Conservation (phyloP, 768 basidiomycete genomes). For the Tephrocybe rancida region DNA sequence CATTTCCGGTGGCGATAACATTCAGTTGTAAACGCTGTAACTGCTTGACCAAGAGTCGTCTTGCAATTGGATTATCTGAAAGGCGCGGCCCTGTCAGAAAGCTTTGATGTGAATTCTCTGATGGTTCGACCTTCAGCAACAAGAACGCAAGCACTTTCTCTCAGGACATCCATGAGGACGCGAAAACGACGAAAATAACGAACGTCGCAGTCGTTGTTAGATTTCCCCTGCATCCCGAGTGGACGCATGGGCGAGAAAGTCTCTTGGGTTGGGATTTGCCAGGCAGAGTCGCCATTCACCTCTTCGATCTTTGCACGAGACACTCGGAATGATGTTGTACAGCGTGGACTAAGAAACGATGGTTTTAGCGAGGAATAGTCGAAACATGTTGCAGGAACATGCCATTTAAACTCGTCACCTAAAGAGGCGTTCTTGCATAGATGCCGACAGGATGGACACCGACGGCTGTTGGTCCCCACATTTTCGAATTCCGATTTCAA, state of each 20-base stretch:
- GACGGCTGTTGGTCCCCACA: background rate
- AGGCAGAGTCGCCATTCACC: no score
- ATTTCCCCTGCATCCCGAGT: background rate
- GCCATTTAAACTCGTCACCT: background rate
- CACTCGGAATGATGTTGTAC: background rate
- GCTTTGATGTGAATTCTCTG: background rate
- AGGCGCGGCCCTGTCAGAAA: background rate
- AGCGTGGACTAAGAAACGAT: background rate
- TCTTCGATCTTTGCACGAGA: no score
- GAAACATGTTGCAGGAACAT: background rate
- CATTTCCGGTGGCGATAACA: constrained; percentile 65
- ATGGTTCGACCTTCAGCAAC: constrained; percentile 2
- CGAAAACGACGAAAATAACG: constrained; percentile 5
- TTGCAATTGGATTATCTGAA: constrained; percentile 71
- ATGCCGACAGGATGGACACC: background rate
- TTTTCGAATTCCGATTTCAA: background rate
- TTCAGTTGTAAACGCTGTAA: constrained; percentile 60
- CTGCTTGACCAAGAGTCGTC: constrained; percentile 66
- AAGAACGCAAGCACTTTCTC: background rate
- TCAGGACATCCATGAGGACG: constrained; percentile 3
- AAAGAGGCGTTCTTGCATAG: background rate
- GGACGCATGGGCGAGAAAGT: background rate
- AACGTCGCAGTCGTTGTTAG: background rate
- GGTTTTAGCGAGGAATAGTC: background rate
- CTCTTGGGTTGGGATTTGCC: background rate